phyloP scores from a whole-genome alignment of 2,329 filamentous ascomycete genomes.

The Penicillium hesseltinei region DNA sequence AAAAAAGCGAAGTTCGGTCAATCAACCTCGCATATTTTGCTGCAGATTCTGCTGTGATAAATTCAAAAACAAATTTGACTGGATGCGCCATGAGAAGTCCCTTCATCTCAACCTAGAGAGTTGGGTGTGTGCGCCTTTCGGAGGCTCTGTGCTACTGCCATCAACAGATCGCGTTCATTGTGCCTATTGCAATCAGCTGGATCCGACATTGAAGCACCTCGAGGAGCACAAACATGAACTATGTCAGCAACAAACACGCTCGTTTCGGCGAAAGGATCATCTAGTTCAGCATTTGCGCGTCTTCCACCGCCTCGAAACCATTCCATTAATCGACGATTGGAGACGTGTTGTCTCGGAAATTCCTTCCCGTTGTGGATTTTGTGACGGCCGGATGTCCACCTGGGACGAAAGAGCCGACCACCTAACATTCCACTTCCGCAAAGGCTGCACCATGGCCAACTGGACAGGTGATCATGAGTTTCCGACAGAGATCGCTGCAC shows the following conservation, averaged over 20 bases:
- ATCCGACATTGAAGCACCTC: conserved; percentile 49
- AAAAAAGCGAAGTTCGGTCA: not conserved
- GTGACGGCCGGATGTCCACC: not conserved
- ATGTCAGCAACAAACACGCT: conserved; percentile 49
- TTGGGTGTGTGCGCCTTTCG: conserved; percentile 23
- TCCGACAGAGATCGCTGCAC: conserved; percentile 13
- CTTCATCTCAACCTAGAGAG: conserved; percentile 23
- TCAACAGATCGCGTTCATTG: conserved; percentile 32
- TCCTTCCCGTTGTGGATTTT: conserved; percentile 16
- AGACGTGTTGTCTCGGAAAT: not conserved
- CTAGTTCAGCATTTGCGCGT: conserved; percentile 53
- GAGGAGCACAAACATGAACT: conserved; percentile 49
- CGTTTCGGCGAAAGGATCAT: conserved; percentile 56
- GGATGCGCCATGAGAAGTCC: conserved; percentile 25
- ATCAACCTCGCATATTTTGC: conserved; percentile 7
- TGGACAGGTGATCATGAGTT: conserved; percentile 19
- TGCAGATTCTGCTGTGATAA: conserved; percentile 29
- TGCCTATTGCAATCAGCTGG: conserved; percentile 49
- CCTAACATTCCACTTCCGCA: conserved; percentile 9
- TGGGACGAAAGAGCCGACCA: not conserved
- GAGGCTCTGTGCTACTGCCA: conserved; percentile 6
- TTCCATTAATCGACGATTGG: conserved; percentile 20
- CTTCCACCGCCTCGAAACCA: conserved; percentile 45
- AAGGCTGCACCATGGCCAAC: conserved; percentile 12
- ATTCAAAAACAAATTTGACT: conserved; percentile 29